Conservation (phyloP, 768 basidiomycete species). For the Candolleomyces aberdarensis region DNA sequence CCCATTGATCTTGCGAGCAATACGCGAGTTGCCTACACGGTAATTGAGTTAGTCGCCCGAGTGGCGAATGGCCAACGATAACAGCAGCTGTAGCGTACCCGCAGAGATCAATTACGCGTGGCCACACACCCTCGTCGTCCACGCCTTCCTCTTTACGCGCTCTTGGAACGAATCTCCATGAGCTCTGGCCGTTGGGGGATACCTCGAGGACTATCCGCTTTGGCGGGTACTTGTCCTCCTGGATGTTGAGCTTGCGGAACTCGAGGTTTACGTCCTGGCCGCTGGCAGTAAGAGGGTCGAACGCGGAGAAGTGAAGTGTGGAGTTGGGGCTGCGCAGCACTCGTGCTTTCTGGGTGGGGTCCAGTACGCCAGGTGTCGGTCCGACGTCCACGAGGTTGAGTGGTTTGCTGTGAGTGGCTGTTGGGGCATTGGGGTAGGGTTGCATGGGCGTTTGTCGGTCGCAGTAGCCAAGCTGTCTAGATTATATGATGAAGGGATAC, state of each 20-base stretch:
- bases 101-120: conserved; percentile 61
- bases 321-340: conserved; percentile 60
- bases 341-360: conserved; percentile 57
- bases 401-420: neutral
- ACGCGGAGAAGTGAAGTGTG: conserved; percentile 68
- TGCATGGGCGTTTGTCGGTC: neutral
- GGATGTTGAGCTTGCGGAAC: conserved; percentile 38
- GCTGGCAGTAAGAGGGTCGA: conserved; percentile 66
- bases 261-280: conserved; percentile 30
- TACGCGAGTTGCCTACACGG: conserved; percentile 40
- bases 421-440: neutral
- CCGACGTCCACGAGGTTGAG: conserved; percentile 25
- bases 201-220: conserved; percentile 77
- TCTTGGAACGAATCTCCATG: conserved; percentile 78
- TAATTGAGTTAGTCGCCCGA: neutral
- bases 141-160: conserved; percentile 57
- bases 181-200: conserved; percentile 47
- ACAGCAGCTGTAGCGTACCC: conserved; percentile 47
- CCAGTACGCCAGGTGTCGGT: conserved; percentile 59
- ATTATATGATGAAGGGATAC: too few species aligned
- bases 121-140: conserved; percentile 68
- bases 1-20: conserved; percentile 78
- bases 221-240: conserved; percentile 44
- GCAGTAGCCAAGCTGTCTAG: too few species aligned
- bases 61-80: neutral